Evolutionary conservation across 352 stramenopile genomes (phyloP).

Genomic region (Pythium aristosporum): DNA sequence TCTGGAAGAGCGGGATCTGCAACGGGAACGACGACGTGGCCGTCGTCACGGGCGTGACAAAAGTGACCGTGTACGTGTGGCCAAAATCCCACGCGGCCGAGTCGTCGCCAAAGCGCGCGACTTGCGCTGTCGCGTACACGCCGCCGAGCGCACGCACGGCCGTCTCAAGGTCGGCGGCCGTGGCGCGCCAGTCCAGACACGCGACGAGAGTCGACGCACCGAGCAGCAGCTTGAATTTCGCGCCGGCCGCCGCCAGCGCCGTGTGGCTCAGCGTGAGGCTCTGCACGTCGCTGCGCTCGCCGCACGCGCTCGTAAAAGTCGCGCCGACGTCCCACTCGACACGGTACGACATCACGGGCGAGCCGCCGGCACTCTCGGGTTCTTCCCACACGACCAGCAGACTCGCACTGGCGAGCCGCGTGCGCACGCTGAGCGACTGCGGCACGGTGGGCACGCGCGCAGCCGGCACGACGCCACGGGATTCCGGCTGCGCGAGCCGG

Average conservation of each 20-base stretch:
- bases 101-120: constrained; percentile 50
- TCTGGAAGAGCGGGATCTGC: constrained; percentile 37
- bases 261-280: constrained; percentile 38
- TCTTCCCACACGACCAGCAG: constrained; percentile 74
- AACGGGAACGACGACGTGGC: constrained; percentile 38
- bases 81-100: constrained; percentile 67
- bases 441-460: constrained; percentile 59
- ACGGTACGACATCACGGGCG: constrained; percentile 79
- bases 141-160: constrained; percentile 31
- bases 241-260: constrained; percentile 5
- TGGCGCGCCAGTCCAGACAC: constrained; percentile 43
- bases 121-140: constrained; percentile 30
- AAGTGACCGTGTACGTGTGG: constrained; percentile 59
- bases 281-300: constrained; percentile 71
- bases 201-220: constrained; percentile 22
- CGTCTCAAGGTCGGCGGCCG: constrained; percentile 22
- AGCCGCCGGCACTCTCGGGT: constrained; percentile 81
- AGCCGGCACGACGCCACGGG: constrained; percentile 34
- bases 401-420: constrained; percentile 57
- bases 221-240: constrained; percentile 35
- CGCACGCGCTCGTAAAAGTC: constrained; percentile 83
- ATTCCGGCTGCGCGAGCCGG: constrained; percentile 35
- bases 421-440: constrained; percentile 77
- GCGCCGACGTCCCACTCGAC: constrained; percentile 94
- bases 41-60: constrained; percentile 44